Conservation (phyloP, 306 rosid genomes). For the Quillaja saponaria region DNA sequence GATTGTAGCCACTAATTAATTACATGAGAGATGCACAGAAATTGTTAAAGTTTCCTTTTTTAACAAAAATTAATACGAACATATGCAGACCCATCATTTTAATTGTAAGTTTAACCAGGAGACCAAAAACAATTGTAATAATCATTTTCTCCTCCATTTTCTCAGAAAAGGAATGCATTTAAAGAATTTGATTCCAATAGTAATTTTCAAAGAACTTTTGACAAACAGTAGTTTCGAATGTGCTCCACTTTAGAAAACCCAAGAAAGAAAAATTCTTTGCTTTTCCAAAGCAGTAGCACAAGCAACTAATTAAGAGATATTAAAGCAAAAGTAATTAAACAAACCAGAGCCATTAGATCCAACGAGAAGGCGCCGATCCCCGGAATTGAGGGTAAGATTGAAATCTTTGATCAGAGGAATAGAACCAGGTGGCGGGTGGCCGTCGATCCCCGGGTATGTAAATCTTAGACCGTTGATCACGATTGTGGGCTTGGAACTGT, state of each 20-base stretch:
- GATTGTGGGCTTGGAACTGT: conserved; percentile 40
- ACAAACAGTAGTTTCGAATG: conserved; percentile 8
- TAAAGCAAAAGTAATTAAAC: not conserved
- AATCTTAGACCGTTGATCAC: conserved; percentile 64
- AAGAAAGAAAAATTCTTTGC: not conserved
- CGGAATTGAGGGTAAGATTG: conserved; percentile 63
- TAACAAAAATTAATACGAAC: no score
- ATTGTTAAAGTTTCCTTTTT: no score
- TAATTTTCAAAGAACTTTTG: no score
- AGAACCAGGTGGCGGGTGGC: conserved; percentile 89
- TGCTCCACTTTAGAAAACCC: not conserved
- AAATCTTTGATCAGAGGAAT: conserved; percentile 75
- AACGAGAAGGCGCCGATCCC: conserved; percentile 83
- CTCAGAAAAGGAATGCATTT: no score
- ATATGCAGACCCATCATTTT: no score
- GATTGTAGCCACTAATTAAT: no score
- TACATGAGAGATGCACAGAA: no score
- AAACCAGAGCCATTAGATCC: conserved; percentile 98
- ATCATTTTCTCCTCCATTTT: not conserved
- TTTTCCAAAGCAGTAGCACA: no score
- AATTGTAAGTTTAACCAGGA: no score
- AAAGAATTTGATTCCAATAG: no score
- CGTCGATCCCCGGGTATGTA: conserved; percentile 94
- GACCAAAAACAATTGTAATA: no score
- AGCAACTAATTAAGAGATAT: not conserved